Percentiles rank a stretch among this genome's conserved stretches.
These are phyloP conservation scores for Geranium incanum DNA, from an alignment of 441 rosid genomes.

Conservation along the genomic window DNA sequence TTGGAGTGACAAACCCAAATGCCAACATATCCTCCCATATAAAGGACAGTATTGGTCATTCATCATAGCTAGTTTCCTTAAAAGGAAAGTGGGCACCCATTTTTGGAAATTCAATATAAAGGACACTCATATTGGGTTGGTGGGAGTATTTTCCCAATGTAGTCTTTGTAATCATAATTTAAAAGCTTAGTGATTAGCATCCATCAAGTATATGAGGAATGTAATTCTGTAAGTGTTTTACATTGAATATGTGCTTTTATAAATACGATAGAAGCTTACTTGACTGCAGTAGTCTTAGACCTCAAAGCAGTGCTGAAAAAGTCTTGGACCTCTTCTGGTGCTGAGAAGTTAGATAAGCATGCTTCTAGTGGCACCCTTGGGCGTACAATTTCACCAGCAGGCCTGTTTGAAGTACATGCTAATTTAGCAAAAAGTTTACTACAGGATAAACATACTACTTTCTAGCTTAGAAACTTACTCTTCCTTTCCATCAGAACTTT, in stretches of 20 bases:
- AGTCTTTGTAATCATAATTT: background rate
- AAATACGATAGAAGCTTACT: constrained; percentile 39
- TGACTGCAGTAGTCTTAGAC: constrained; percentile 73
- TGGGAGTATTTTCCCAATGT: background rate
- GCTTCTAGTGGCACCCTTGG: constrained; percentile 95
- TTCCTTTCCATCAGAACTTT: constrained; percentile 53
- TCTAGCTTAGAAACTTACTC: constrained; percentile 44
- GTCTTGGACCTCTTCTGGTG: constrained; percentile 69
- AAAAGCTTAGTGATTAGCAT: background rate
- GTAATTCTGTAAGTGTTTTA: background rate
- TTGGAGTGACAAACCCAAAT: background rate
- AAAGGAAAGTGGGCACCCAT: too few relatives aligned
- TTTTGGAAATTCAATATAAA: too few relatives aligned
- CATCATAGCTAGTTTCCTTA: too few relatives aligned
- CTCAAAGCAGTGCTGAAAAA: constrained; percentile 87
- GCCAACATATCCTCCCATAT: too few relatives aligned
- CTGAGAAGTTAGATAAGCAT: constrained; percentile 73
- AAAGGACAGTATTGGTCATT: too few relatives aligned
- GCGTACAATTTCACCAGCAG: constrained; percentile 68
- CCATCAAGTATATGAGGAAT: background rate
- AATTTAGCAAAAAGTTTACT: constrained; percentile 22
- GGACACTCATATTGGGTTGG: background rate
- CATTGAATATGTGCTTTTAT: background rate
- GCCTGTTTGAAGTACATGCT: constrained; percentile 38
- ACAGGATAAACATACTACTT: constrained; percentile 18